Percentiles rank a stretch among this genome's conserved stretches.
phyloP scores from a whole-genome alignment of 2,329 filamentous ascomycete genomes.

The Epichloe amarillans region DNA sequence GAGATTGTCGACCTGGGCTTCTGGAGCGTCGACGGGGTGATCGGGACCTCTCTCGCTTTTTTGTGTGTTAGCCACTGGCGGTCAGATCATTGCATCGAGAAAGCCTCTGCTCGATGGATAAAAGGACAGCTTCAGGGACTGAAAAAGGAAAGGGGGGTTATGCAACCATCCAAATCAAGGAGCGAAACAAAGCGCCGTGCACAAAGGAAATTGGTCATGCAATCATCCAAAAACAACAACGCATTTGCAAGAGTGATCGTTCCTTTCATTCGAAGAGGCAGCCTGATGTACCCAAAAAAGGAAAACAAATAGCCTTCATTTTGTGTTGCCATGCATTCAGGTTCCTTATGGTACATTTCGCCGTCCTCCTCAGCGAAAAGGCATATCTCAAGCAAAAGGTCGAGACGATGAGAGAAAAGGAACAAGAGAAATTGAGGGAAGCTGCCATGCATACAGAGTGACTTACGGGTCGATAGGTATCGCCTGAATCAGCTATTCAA shows the following conservation, averaged over 20 bases:
- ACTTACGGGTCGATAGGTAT: conserved; percentile 49
- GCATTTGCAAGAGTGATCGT: background rate
- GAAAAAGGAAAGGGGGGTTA: background rate
- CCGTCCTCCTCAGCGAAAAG: background rate
- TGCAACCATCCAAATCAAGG: background rate
- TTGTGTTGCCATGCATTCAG: background rate
- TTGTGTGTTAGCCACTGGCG: conserved; percentile 14
- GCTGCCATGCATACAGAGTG: conserved; percentile 1
- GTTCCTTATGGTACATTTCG: too few species aligned
- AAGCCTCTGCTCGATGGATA: background rate
- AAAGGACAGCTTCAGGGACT: background rate
- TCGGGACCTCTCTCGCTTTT: conserved; percentile 74
- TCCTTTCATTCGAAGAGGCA: background rate
- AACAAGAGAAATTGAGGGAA: background rate
- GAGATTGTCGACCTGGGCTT: conserved; percentile 58
- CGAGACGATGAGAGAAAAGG: conserved; percentile 1
- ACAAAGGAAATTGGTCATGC: background rate
- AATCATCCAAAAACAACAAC: background rate
- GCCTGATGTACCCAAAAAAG: background rate
- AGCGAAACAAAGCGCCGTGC: background rate
- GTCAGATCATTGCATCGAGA: background rate
- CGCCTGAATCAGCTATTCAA: conserved; percentile 43
- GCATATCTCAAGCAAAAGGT: background rate
- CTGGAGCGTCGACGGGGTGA: conserved; percentile 73
- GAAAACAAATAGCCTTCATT: background rate